Conservation (phyloP, 805 yeast species). For the Starmera pachycereana region DNA sequence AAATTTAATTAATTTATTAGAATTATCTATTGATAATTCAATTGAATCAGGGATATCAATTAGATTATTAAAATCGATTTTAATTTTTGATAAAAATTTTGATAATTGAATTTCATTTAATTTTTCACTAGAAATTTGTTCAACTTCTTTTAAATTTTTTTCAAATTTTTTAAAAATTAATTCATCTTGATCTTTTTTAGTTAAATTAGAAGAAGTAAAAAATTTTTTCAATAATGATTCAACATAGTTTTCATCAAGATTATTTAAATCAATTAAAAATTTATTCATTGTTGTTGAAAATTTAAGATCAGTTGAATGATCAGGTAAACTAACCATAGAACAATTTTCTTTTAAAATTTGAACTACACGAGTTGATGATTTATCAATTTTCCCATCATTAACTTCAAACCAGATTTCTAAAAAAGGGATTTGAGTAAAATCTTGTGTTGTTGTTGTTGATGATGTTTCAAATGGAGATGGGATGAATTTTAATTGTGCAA, state of each 20-base stretch:
- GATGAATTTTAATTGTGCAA: constrained; percentile 34
- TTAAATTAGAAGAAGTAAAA: too few species aligned
- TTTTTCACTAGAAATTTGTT: too few species aligned
- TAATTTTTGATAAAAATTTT: too few species aligned
- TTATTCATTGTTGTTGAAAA: constrained; percentile 28
- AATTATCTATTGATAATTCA: too few species aligned
- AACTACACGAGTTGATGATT: constrained; percentile 29
- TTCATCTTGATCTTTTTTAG: too few species aligned
- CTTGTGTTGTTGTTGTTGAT: too few species aligned
- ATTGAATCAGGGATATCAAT: too few species aligned
- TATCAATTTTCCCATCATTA: constrained; percentile 24
- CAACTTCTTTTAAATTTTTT: too few species aligned
- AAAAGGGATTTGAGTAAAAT: constrained; percentile 34
- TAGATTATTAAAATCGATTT: too few species aligned
- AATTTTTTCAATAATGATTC: too few species aligned
- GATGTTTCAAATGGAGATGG: constrained; percentile 34
- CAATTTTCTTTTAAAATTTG: constrained; percentile 36
- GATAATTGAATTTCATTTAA: too few species aligned
- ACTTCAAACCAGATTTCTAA: constrained; percentile 46
- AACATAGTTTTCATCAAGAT: background rate
- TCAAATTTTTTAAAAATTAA: too few species aligned
- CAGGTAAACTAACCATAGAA: constrained; percentile 32
- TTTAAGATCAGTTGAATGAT: constrained; percentile 31
- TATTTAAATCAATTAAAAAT: constrained; percentile 9
- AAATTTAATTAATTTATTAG: constrained; percentile 4